Conservation (phyloP, 2,329 filamentous ascomycete species). For the Cladobotryum protrusum region DNA sequence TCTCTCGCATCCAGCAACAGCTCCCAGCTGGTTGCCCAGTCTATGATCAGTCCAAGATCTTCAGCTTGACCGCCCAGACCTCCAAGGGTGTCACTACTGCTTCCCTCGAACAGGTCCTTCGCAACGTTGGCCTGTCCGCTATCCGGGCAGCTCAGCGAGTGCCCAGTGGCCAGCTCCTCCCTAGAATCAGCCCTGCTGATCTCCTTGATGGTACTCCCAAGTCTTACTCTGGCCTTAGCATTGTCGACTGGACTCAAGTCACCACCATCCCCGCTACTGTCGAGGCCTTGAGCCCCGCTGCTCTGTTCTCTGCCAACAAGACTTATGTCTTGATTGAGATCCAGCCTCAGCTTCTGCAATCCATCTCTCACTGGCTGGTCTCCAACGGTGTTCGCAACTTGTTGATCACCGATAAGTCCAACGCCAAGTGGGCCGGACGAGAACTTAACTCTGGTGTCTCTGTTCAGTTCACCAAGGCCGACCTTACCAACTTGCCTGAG, state of each 20-base stretch:
- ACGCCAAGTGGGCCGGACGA: neutral
- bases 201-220: neutral
- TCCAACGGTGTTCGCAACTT: neutral
- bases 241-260: neutral
- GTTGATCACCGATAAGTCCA: neutral
- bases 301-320: neutral
- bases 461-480: neutral
- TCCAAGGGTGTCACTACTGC: neutral
- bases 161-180: neutral
- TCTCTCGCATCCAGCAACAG: neutral
- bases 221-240: neutral
- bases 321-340: neutral
- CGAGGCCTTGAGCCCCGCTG: neutral
- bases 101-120: neutral
- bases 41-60: neutral
- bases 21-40: neutral
- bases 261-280: neutral
- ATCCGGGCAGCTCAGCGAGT: neutral
- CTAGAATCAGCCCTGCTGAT: neutral
- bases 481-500: neutral
- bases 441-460: neutral
- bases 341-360: neutral
- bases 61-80: neutral
- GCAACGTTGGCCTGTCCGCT: neutral
- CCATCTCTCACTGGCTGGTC: neutral